Evolutionary conservation across 108 stramenopile species (phyloP).

Genomic region (Skeletonema tropicum): DNA sequence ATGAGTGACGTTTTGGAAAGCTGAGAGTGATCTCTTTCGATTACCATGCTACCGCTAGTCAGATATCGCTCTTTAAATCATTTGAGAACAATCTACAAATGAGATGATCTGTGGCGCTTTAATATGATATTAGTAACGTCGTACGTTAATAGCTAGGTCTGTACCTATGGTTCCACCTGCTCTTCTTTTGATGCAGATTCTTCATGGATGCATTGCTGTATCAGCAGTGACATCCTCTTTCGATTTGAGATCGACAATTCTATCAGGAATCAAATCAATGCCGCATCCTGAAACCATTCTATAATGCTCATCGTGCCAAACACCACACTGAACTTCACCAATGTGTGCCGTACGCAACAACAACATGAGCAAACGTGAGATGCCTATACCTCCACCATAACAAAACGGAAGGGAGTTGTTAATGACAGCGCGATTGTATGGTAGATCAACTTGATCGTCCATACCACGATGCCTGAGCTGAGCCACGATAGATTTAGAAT

Average conservation of each 20-base stretch:
- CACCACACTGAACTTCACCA: constrained; percentile 62
- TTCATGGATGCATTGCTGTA: neutral
- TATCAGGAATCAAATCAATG: constrained; percentile 58
- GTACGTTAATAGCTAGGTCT: no score
- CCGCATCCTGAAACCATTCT: constrained; percentile 36
- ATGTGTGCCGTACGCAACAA: constrained; percentile 56
- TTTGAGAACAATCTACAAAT: no score
- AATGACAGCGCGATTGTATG: constrained; percentile 46
- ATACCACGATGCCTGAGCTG: constrained; percentile 54
- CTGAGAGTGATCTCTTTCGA: no score
- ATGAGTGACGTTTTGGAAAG: no score
- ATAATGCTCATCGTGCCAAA: constrained; percentile 60
- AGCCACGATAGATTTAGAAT: constrained; percentile 39
- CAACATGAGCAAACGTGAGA: constrained; percentile 61
- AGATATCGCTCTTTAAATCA: no score
- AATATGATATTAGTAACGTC: no score
- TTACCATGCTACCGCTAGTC: no score
- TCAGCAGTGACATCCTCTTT: neutral
- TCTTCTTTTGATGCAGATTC: no score
- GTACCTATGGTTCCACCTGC: no score
- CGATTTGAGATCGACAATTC: constrained; percentile 25
- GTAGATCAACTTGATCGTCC: constrained; percentile 25
- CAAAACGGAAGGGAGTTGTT: constrained; percentile 36
- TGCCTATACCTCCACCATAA: constrained; percentile 63
- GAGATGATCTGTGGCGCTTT: no score